phyloP scores from a whole-genome alignment of 2,329 filamentous ascomycete genomes.

The Diaporthe capsici region DNA sequence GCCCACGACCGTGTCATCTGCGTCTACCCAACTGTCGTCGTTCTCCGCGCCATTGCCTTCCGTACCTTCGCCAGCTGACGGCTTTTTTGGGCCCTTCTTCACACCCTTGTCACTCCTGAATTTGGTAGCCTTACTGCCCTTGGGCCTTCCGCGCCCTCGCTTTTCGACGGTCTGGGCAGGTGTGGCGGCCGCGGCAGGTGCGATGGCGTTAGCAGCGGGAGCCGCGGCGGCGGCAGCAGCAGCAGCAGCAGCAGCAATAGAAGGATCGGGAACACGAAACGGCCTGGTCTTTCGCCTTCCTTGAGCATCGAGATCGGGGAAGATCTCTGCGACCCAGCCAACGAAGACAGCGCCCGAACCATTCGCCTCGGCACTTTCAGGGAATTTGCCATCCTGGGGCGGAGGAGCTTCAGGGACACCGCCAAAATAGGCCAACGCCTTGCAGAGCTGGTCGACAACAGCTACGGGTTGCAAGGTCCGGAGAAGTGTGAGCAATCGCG shows the following conservation, averaged over 20 bases:
- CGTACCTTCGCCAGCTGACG: constrained; percentile 34
- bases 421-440: constrained; percentile 74
- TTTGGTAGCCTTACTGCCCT: constrained; percentile 68
- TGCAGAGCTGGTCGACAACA: constrained; percentile 75
- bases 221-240: constrained; percentile 48
- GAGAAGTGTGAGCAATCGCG: constrained; percentile 70
- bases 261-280: constrained; percentile 37
- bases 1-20: constrained; percentile 52
- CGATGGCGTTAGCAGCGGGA: constrained; percentile 44
- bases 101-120: constrained; percentile 64
- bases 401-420: constrained; percentile 69
- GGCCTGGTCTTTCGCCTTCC: constrained; percentile 44
- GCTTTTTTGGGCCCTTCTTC: constrained; percentile 59
- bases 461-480: constrained; percentile 67
- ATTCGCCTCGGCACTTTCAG: constrained; percentile 68
- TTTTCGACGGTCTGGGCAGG: constrained; percentile 49
- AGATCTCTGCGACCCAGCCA: constrained; percentile 75
- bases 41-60: constrained; percentile 40
- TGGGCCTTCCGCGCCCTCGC: constrained; percentile 67
- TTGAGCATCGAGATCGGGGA: constrained; percentile 58
- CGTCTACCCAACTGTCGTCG: constrained; percentile 62
- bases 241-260: constrained; percentile 47
- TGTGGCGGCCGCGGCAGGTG: constrained; percentile 41
- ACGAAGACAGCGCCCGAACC: constrained; percentile 71
- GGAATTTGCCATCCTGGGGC: constrained; percentile 65